Conservation (phyloP, 1,284 basidiomycete species). For the Agroathelia rolfsii region DNA sequence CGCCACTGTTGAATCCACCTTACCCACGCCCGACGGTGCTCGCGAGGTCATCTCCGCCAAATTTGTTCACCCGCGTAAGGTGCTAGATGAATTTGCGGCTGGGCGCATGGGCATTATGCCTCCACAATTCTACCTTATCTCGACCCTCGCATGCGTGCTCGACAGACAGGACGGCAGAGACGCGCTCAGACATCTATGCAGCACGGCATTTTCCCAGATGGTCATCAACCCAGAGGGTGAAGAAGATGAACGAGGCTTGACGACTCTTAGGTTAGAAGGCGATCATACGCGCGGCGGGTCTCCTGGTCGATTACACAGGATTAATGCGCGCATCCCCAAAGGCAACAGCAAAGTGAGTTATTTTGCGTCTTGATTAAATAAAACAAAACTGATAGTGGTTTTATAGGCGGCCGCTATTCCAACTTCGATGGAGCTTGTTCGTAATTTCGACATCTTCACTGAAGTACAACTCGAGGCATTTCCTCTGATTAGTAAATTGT, state of each 20-base stretch:
- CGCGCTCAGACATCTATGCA: conserved; percentile 36
- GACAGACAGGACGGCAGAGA: conserved; percentile 32
- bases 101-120: conserved; percentile 53
- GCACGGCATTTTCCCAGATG: conserved; percentile 47
- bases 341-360: conserved; percentile 35
- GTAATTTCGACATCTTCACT: conserved; percentile 52
- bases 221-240: conserved; percentile 40
- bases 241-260: conserved; percentile 32
- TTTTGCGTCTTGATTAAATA: neutral
- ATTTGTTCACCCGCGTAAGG: conserved; percentile 44
- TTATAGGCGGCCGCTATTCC: conserved; percentile 29
- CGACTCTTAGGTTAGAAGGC: conserved; percentile 51
- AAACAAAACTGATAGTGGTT: neutral
- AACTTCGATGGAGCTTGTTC: conserved; percentile 37
- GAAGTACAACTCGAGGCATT: conserved; percentile 31
- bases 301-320: conserved; percentile 47
- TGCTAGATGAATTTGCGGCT: conserved; percentile 39
- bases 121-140: conserved; percentile 60
- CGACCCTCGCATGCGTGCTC: conserved; percentile 44
- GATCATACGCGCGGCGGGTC: conserved; percentile 56
- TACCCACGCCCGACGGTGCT: conserved; percentile 59
- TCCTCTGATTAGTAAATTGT: conserved; percentile 17
- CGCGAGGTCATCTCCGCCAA: conserved; percentile 57
- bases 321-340: conserved; percentile 34
- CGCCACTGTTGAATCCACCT: conserved; percentile 38